Percentiles rank a stretch among this genome's conserved stretches.
Evolutionary conservation across 2,329 filamentous ascomycete species (phyloP).

Genomic region (Gnomoniopsis sp.): DNA sequence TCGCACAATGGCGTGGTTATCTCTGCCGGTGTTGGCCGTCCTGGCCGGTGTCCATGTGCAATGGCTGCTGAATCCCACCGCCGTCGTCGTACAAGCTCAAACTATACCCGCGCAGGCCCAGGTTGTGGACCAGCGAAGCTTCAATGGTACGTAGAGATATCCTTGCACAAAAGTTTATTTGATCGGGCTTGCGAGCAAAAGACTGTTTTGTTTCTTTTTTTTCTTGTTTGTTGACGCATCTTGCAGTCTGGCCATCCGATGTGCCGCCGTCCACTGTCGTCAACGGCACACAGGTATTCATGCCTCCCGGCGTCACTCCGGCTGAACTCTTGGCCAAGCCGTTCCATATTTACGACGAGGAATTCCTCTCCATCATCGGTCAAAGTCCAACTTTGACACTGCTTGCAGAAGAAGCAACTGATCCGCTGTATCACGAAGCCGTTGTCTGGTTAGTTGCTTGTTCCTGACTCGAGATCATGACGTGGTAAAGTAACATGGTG

Average conservation of each 20-base stretch:
- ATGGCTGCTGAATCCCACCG: constrained; percentile 9
- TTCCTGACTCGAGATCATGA: background rate
- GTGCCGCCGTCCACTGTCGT: constrained; percentile 34
- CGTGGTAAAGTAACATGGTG: background rate
- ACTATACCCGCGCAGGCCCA: constrained; percentile 34
- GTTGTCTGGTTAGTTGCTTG: constrained; percentile 43
- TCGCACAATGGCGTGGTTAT: constrained; percentile 15
- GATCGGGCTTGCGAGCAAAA: background rate
- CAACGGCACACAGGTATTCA: constrained; percentile 36
- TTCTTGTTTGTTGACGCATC: background rate
- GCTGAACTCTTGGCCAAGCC: constrained; percentile 35
- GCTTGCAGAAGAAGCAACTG: constrained; percentile 39
- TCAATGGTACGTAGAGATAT: constrained; percentile 30
- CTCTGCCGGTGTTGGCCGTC: constrained; percentile 11
- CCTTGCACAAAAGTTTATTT: background rate
- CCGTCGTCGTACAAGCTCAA: background rate
- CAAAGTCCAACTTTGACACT: constrained; percentile 45
- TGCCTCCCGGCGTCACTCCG: constrained; percentile 40
- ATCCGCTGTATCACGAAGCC: constrained; percentile 54
- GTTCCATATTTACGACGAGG: constrained; percentile 47
- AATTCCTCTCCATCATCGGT: constrained; percentile 49
- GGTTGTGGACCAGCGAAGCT: constrained; percentile 40
- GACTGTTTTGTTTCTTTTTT: too few species aligned
- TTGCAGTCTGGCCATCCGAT: constrained; percentile 23
- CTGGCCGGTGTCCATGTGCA: constrained; percentile 12